phyloP scores from a whole-genome alignment of 768 basidiomycete species.

The Agaricus bisporus region DNA sequence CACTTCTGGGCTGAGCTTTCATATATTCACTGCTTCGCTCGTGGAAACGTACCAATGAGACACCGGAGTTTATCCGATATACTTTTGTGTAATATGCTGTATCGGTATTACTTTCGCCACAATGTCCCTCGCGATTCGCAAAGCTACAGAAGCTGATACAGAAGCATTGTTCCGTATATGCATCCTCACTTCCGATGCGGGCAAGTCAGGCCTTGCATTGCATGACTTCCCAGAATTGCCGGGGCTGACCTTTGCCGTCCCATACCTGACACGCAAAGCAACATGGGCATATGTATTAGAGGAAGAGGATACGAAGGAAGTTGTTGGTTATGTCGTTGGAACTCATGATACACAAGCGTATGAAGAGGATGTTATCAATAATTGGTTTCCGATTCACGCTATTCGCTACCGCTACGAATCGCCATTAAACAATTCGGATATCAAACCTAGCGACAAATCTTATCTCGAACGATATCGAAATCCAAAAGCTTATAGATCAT shows the following conservation, averaged over 20 bases:
- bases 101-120: neutral
- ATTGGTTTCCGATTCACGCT: constrained; percentile 65
- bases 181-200: constrained; percentile 68
- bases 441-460: constrained; percentile 36
- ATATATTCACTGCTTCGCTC: neutral
- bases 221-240: constrained; percentile 62
- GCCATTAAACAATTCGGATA: constrained; percentile 14
- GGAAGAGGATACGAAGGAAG: constrained; percentile 36
- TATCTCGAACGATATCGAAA: constrained; percentile 28
- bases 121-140: constrained; percentile 41
- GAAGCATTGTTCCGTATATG: constrained; percentile 64
- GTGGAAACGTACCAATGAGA: too few relatives aligned
- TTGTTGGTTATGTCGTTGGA: constrained; percentile 71
- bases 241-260: constrained; percentile 69
- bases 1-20: neutral
- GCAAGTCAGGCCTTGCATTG: constrained; percentile 53
- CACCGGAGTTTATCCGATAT: neutral
- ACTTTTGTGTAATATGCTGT: neutral
- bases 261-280: constrained; percentile 62
- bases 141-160: constrained; percentile 46
- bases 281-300: constrained; percentile 75
- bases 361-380: constrained; percentile 44
- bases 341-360: constrained; percentile 62
- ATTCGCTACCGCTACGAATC: constrained; percentile 39
- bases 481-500: constrained; percentile 33